Conservation (phyloP, 805 yeast species). For the Isabelozyma rhagii region DNA sequence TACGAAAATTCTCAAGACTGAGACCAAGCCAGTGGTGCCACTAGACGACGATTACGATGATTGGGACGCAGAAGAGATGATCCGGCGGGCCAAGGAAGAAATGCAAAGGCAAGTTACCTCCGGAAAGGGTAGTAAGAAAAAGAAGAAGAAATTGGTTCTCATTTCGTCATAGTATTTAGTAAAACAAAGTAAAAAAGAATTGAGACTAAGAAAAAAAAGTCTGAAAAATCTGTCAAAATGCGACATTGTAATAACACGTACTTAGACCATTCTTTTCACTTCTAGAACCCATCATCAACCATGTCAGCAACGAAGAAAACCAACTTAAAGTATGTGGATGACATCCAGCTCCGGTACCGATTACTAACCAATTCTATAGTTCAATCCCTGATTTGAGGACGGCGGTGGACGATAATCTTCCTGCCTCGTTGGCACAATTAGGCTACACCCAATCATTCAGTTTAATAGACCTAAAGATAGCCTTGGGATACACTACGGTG, state of each 20-base stretch:
- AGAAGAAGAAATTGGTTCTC: constrained; percentile 45
- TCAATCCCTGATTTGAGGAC: constrained; percentile 47
- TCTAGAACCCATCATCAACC: not conserved
- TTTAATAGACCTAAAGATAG: constrained; percentile 45
- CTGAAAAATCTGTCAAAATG: not conserved
- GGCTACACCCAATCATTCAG: constrained; percentile 49
- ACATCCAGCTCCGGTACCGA: not conserved
- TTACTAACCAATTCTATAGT: constrained; percentile 17
- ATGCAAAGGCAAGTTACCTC: constrained; percentile 25
- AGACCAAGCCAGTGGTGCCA: constrained; percentile 11
- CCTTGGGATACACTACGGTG: constrained; percentile 47
- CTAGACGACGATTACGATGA: constrained; percentile 34
- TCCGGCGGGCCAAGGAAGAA: constrained; percentile 50
- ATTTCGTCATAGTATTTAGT: constrained; percentile 18
- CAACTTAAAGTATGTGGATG: constrained; percentile 26
- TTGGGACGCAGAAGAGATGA: constrained; percentile 50
- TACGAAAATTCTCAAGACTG: constrained; percentile 48
- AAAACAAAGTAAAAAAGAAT: not conserved
- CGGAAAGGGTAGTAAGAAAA: constrained; percentile 28
- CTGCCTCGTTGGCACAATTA: constrained; percentile 36
- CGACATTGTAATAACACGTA: not conserved
- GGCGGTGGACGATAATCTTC: constrained; percentile 48
- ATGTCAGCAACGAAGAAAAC: constrained; percentile 13
- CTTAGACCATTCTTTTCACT: not conserved
- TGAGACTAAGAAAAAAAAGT: not conserved